These are phyloP conservation scores for Penicillium coffeae DNA, from an alignment of 495 filamentous ascomycete species.

Conservation along the genomic window DNA sequence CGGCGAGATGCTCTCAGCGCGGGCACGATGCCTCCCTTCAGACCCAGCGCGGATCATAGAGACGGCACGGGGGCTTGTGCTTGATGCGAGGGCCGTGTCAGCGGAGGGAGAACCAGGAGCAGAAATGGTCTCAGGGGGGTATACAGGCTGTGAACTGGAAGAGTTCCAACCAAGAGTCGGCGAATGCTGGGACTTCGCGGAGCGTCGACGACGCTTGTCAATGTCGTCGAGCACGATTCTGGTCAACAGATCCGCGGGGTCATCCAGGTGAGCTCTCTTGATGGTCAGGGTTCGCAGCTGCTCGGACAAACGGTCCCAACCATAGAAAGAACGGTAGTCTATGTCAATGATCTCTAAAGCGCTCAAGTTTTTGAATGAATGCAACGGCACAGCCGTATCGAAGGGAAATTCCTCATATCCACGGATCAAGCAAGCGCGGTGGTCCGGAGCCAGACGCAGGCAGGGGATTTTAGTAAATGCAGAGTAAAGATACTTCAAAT, in stretches of 20 bases:
- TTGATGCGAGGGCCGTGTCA: conserved; percentile 41
- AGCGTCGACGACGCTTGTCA: conserved; percentile 81
- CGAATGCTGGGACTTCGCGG: conserved; percentile 77
- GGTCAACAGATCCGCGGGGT: conserved; percentile 83
- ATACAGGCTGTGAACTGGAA: conserved; percentile 48
- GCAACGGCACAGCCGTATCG: conserved; percentile 92
- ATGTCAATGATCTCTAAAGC: conserved; percentile 90
- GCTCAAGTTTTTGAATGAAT: conserved; percentile 94
- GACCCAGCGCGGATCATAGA: conserved; percentile 52
- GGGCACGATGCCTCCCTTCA: conserved; percentile 47
- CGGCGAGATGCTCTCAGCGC: conserved; percentile 73
- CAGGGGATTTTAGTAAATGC: conserved; percentile 98
- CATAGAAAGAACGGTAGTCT: conserved; percentile 94
- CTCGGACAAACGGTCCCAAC: conserved; percentile 91
- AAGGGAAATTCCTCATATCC: conserved; percentile 98
- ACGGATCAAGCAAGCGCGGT: conserved; percentile 78
- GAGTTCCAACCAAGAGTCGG: conserved; percentile 60
- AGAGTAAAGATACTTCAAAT: conserved; percentile 93
- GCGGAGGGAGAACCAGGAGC: conserved; percentile 64
- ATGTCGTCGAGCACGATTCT: conserved; percentile 95
- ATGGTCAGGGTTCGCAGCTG: conserved; percentile 86
- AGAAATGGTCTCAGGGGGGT: conserved; percentile 53
- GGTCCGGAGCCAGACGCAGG: conserved; percentile 81
- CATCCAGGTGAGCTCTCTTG: conserved; percentile 81
- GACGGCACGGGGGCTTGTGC: conserved; percentile 40